These are phyloP conservation scores for Macrophomina tecta DNA, from an alignment of 2,329 filamentous ascomycete species.

Conservation along the genomic window DNA sequence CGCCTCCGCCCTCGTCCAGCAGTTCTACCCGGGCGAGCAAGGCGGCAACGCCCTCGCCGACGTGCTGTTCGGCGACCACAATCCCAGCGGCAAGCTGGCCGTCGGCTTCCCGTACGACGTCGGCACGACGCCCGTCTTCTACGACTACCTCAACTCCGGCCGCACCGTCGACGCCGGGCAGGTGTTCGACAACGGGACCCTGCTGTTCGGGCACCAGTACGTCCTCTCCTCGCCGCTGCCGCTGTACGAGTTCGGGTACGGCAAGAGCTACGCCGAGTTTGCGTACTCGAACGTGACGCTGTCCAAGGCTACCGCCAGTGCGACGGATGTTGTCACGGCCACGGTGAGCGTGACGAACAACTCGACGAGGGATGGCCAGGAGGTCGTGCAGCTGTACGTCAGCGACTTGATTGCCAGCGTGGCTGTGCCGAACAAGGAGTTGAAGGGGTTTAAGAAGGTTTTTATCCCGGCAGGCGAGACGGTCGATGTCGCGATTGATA, in stretches of 20 bases:
- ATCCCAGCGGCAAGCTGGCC: constrained; percentile 69
- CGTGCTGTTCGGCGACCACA: constrained; percentile 65
- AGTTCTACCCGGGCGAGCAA: constrained; percentile 76
- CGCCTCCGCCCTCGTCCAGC: constrained; percentile 71
- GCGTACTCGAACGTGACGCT: constrained; percentile 62
- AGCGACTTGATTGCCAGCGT: constrained; percentile 67
- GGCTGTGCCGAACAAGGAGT: constrained; percentile 67
- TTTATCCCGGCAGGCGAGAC: constrained; percentile 65
- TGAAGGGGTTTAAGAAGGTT: constrained; percentile 73
- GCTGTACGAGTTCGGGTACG: constrained; percentile 71
- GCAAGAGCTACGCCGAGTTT: constrained; percentile 69
- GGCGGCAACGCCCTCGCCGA: constrained; percentile 71
- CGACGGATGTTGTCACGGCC: constrained; percentile 63
- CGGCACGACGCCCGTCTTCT: constrained; percentile 71
- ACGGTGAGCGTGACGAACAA: constrained; percentile 68
- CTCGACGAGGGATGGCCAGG: constrained; percentile 62
- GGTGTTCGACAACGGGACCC: constrained; percentile 62
- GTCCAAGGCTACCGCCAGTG: constrained; percentile 55
- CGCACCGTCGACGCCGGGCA: constrained; percentile 61
- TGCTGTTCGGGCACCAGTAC: constrained; percentile 70
- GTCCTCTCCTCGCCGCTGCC: constrained; percentile 66
- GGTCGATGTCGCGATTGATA: constrained; percentile 57
- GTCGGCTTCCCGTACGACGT: constrained; percentile 72
- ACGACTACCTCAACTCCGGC: constrained; percentile 74
- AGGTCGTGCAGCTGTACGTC: constrained; percentile 73